Conservation (phyloP, 257 asterid genomes). For the Salvia hispanica region DNA sequence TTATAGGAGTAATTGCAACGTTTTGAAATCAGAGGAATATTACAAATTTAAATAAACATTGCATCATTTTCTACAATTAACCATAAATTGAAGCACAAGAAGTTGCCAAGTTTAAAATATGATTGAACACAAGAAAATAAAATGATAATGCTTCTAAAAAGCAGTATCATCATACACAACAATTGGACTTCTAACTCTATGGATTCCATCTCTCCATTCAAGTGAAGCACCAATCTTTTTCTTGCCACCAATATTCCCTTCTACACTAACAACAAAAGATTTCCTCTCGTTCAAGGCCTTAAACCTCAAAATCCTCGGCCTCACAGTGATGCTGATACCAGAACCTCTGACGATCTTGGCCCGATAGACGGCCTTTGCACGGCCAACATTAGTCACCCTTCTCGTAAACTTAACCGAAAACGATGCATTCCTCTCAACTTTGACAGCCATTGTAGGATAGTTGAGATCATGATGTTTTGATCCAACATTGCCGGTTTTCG, state of each 20-base stretch:
- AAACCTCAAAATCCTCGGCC: constrained; percentile 21
- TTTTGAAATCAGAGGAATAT: too few relatives aligned
- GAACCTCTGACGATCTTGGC: constrained; percentile 20
- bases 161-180: constrained; percentile 11
- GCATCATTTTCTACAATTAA: too few relatives aligned
- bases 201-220: constrained; percentile 29
- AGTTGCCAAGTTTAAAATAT: not conserved
- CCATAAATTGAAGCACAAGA: not conserved
- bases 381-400: constrained; percentile 35
- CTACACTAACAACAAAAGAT: constrained; percentile 25
- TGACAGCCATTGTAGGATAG: constrained; percentile 32
- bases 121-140: not conserved
- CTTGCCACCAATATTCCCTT: not conserved
- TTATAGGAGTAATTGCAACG: too few relatives aligned
- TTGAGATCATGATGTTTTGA: constrained; percentile 12
- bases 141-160: not conserved
- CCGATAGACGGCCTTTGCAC: constrained; percentile 18
- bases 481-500: not conserved
- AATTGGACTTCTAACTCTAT: constrained; percentile 20
- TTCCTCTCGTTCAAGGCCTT: constrained; percentile 18
- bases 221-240: constrained; percentile 2
- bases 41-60: too few relatives aligned
- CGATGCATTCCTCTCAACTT: not conserved
- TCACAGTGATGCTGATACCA: not conserved
- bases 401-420: constrained; percentile 18